A percentile compares a stretch with the other conserved stretches of the same genome.
These are phyloP conservation scores for Ogataea hybrid DNA, from an alignment of 1,139 yeast genomes.

Conservation along the genomic window DNA sequence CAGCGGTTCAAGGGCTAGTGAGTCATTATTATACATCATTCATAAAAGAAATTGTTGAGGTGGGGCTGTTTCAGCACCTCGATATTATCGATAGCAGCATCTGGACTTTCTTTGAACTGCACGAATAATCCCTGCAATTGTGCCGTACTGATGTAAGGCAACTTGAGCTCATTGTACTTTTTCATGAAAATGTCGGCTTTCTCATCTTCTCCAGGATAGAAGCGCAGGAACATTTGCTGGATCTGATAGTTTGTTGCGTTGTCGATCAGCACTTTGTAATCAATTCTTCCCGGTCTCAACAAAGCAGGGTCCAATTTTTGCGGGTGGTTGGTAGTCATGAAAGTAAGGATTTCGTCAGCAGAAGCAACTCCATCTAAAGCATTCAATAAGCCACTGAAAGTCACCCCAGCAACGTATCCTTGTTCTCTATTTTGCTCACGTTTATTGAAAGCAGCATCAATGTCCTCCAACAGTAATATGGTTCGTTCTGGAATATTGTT, in stretches of 20 bases:
- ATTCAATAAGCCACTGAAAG: conserved; percentile 89
- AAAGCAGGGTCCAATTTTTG: conserved; percentile 85
- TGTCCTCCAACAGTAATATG: conserved; percentile 80
- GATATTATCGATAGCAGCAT: conserved; percentile 69
- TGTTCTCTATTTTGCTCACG: conserved; percentile 77
- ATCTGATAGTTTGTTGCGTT: conserved; percentile 86
- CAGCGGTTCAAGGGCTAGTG: conserved; percentile 28
- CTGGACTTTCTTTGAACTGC: conserved; percentile 83
- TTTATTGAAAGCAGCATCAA: conserved; percentile 92
- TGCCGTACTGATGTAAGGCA: conserved; percentile 78
- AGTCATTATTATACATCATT: conserved; percentile 14
- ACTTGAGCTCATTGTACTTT: conserved; percentile 46
- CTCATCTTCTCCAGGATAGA: conserved; percentile 65
- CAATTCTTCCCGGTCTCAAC: conserved; percentile 93
- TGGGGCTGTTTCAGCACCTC: conserved; percentile 39
- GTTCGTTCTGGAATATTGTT: conserved; percentile 93
- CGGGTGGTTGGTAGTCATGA: conserved; percentile 98
- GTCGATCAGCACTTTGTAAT: conserved; percentile 74
- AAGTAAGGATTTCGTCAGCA: conserved; percentile 93
- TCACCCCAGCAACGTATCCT: conserved; percentile 79
- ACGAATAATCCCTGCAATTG: conserved; percentile 95
- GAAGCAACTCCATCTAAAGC: conserved; percentile 99
- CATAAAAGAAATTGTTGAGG: conserved; percentile 31
- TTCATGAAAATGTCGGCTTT: conserved; percentile 63
- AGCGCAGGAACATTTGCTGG: conserved; percentile 78